A percentile compares a stretch with the other conserved stretches of the same genome.
Conservation (phyloP, 176 grass and related monocot species). For the Musa schizocarpa region DNA sequence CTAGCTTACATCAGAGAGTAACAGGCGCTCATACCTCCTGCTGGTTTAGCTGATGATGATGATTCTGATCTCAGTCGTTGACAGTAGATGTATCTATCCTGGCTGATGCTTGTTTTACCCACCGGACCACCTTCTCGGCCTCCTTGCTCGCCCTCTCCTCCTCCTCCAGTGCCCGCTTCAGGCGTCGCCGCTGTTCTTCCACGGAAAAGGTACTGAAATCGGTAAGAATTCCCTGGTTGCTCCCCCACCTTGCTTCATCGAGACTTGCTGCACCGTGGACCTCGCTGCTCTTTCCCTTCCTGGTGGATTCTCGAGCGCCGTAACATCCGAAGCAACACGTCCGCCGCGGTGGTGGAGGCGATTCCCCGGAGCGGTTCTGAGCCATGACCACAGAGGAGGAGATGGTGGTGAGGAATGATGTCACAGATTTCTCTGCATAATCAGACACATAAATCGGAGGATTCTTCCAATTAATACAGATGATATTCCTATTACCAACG, state of each 20-base stretch:
- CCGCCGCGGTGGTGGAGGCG: too few species aligned
- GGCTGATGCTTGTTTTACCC: constrained; percentile 28
- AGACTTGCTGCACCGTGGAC: too few species aligned
- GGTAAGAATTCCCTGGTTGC: constrained; percentile 28
- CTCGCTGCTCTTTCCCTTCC: constrained; percentile 6
- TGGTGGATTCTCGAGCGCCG: background rate
- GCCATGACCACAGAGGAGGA: too few species aligned
- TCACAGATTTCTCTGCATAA: too few species aligned
- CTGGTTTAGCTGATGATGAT: too few species aligned
- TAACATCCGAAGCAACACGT: constrained; percentile 6
- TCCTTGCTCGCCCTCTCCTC: constrained; percentile 20
- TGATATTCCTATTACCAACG: too few species aligned
- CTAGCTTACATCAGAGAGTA: too few species aligned
- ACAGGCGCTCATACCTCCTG: too few species aligned
- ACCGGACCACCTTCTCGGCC: constrained; percentile 27
- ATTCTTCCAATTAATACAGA: too few species aligned
- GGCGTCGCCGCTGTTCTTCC: constrained; percentile 25
- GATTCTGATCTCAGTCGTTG: constrained; percentile 2
- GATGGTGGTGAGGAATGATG: too few species aligned
- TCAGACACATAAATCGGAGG: too few species aligned
- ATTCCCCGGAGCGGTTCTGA: too few species aligned
- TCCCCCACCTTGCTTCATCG: constrained; percentile 10
- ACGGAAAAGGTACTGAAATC: constrained; percentile 31
- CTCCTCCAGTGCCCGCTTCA: constrained; percentile 28
- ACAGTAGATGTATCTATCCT: constrained; percentile 25